phyloP scores from a whole-genome alignment of 139 green algal species.

The Tetradesmus obliquus region DNA sequence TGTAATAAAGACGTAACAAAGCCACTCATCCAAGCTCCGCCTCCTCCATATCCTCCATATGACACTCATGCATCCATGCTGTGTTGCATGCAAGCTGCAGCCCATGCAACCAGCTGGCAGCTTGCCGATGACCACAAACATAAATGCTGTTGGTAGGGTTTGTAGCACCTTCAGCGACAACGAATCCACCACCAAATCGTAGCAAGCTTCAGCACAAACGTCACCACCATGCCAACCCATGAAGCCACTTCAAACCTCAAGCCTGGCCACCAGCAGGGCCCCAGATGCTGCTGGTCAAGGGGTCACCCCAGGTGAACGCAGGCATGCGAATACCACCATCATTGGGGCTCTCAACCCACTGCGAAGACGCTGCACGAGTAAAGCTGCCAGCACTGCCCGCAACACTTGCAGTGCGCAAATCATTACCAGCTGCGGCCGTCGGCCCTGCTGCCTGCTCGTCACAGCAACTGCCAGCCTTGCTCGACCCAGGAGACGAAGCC shows the following conservation, averaged over 20 bases:
- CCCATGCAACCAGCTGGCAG: not conserved
- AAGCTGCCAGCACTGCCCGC: not conserved
- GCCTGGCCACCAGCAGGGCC: not conserved
- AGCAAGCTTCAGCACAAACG: not conserved
- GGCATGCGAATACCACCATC: not conserved
- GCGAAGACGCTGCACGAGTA: not conserved
- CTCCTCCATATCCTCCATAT: not conserved
- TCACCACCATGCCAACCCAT: not conserved
- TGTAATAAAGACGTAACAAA: not conserved
- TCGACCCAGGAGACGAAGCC: not conserved
- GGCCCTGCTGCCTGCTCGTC: not conserved
- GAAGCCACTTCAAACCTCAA: not conserved
- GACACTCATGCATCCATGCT: not conserved
- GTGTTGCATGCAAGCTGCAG: not conserved
- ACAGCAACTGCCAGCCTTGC: not conserved
- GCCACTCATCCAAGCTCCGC: not conserved
- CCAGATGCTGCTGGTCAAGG: not conserved
- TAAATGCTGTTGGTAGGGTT: too few relatives aligned
- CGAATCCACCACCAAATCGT: not conserved
- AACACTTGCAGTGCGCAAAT: not conserved
- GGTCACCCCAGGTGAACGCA: slow-evolving; percentile 23
- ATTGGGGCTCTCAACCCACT: not conserved
- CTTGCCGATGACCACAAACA: too few relatives aligned
- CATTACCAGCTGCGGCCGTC: not conserved
- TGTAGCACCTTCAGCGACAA: too few relatives aligned